These are phyloP conservation scores for Sporisorium scitamineum DNA, from an alignment of 1,284 basidiomycete species.

Conservation along the genomic window DNA sequence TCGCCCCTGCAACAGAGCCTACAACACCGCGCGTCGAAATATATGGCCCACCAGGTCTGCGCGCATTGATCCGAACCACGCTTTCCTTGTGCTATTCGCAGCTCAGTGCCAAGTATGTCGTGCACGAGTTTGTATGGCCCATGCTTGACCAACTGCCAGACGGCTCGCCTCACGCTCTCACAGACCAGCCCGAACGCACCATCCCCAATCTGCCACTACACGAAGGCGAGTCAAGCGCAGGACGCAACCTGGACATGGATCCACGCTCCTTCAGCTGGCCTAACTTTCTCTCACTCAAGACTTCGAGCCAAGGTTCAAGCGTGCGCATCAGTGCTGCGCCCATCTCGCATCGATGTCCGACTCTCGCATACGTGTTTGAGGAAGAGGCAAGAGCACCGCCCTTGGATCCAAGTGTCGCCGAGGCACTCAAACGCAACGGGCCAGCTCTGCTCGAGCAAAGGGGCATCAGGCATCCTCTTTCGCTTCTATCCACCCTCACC, in stretches of 20 bases:
- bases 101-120: constrained; percentile 60
- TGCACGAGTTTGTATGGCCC: constrained; percentile 66
- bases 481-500: constrained; percentile 51
- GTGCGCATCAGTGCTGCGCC: constrained; percentile 64
- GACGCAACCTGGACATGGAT: constrained; percentile 58
- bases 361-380: constrained; percentile 63
- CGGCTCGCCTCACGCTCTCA: constrained; percentile 18
- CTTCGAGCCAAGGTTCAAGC: constrained; percentile 24
- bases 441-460: constrained; percentile 47
- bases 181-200: constrained; percentile 24
- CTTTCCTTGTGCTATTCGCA: constrained; percentile 63
- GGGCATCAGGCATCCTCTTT: constrained; percentile 62
- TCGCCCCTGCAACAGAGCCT: constrained; percentile 12
- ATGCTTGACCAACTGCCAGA: constrained; percentile 10
- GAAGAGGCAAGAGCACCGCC: constrained; percentile 52
- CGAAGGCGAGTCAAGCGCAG: constrained; percentile 54
- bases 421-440: constrained; percentile 57
- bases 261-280: constrained; percentile 55
- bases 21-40: constrained; percentile 55
- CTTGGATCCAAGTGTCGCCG: constrained; percentile 40
- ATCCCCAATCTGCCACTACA: constrained; percentile 60
- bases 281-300: constrained; percentile 45
- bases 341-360: constrained; percentile 64
- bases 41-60: constrained; percentile 62
- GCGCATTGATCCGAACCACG: constrained; percentile 62